Base-by-base conservation (phyloP, 768 basidiomycete genomes). In the Serpula lacrymans region DNA sequence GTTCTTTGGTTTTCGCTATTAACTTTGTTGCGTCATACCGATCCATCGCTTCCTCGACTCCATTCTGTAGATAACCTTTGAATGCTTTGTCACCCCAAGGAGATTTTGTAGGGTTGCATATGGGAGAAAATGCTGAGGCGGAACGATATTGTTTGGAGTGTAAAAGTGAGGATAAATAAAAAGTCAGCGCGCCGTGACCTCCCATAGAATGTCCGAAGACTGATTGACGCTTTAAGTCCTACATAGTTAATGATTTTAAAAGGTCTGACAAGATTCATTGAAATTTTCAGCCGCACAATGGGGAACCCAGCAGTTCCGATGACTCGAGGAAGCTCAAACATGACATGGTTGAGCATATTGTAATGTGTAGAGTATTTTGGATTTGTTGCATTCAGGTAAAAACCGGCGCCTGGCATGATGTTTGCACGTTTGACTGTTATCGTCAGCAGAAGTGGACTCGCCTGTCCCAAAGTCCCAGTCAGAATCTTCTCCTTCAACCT, bases 171-270 rank as follows among this genome's bases (percentile, higher is more conserved):
- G 80, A 71, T 32, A 98, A 82, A 64, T 97, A 97, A 27, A 97
- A 65, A 12, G 87, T 86, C 20, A 99, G 74, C 10, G 96, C 92
- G 6, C 96, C 96, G 57, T 96, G 93, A 2, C 96, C 96, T 42
- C 89, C 91, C 96, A 98, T 99, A 32, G 88, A 92, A 64, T 99
- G 96, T 8, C 96, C 96, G 55, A 91, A 87, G 53, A 98, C 84
- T 16, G 91, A 92, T 57, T 88, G 82, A 37, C 87, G 80, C 23
- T 69, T 72, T 50, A 84, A 74, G 68, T 98, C 91, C 90, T 93
- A 52, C 18, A 21, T 14, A 3, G 13, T 27, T 18, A 42, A 34
- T 21, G 21, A 32, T 6, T 20, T 27, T 13, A 23, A 16, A 21
- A 13, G 18, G 17, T 25, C n/a, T 4, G 6, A 24, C n/a, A 35